Evolutionary conservation across 441 rosid genomes (phyloP).

Genomic region (Cnidoscolus chayamansa): DNA sequence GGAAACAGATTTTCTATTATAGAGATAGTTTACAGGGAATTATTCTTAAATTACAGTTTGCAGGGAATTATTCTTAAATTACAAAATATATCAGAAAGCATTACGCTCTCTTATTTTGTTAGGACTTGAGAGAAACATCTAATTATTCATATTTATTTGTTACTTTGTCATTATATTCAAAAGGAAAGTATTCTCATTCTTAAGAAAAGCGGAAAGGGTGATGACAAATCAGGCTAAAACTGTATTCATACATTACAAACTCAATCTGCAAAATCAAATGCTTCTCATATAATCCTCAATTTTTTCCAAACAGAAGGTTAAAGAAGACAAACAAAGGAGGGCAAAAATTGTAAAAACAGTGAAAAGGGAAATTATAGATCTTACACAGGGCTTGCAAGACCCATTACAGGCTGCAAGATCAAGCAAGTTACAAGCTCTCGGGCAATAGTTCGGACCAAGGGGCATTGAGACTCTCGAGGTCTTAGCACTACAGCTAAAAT

Average conservation of each 20-base stretch:
- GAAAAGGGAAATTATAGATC: constrained; percentile 27
- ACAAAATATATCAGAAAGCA: background rate
- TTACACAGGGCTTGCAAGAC: constrained; percentile 85
- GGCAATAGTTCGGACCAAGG: constrained; percentile 83
- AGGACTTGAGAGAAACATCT: constrained; percentile 7
- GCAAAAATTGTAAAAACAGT: constrained; percentile 1
- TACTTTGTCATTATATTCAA: constrained; percentile 1
- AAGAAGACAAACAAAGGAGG: too few species aligned
- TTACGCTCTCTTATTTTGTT: background rate
- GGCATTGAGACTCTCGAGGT: constrained; percentile 89
- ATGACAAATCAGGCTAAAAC: constrained; percentile 8
- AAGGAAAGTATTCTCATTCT: background rate
- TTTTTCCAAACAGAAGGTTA: background rate
- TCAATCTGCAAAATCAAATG: background rate
- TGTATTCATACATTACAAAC: background rate
- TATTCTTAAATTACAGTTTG: background rate
- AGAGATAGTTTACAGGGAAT: background rate
- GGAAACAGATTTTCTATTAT: background rate
- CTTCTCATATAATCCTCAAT: background rate
- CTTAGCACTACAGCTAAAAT: constrained; percentile 74
- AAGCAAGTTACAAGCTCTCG: constrained; percentile 94
- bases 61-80: background rate
- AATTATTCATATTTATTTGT: background rate
- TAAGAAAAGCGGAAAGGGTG: background rate
- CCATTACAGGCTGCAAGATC: constrained; percentile 84